These are phyloP conservation scores for Scalesia atractyloides DNA, from an alignment of 129 eudicot genomes.

Conservation along the genomic window DNA sequence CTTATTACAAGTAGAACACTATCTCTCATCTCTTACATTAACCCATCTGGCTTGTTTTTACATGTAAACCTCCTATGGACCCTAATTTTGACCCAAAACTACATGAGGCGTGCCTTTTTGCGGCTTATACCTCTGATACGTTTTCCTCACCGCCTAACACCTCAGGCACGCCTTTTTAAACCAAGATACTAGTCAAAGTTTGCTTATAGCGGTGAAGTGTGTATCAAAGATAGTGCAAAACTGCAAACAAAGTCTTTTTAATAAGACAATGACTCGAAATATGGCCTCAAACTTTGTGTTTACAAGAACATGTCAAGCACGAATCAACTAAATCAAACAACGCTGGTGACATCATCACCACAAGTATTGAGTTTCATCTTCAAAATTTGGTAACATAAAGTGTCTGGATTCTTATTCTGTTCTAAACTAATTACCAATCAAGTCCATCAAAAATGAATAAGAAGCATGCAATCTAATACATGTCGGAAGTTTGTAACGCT, in stretches of 20 bases:
- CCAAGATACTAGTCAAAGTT: not conserved
- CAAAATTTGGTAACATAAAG: constrained; percentile 9
- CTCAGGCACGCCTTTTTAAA: no score
- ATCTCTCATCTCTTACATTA: no score
- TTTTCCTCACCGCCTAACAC: no score
- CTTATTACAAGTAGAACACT: no score
- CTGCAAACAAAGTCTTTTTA: not conserved
- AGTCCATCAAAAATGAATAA: constrained; percentile 26
- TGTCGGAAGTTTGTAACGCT: constrained; percentile 1
- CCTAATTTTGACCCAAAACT: no score
- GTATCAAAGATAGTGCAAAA: not conserved
- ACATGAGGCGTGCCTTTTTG: no score
- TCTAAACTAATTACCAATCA: constrained; percentile 18
- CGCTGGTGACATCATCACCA: constrained; percentile 1
- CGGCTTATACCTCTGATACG: no score
- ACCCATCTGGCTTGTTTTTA: no score
- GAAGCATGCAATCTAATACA: constrained; percentile 14
- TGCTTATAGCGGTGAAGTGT: not conserved
- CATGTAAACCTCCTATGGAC: no score
- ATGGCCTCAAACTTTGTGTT: constrained; percentile 10
- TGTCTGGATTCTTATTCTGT: constrained; percentile 27
- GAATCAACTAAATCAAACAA: not conserved
- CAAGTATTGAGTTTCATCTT: constrained; percentile 27
- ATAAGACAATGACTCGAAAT: not conserved
- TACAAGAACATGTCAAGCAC: constrained; percentile 19